Evolutionary conservation across 176 grass and related monocot genomes (phyloP).

Genomic region (Lolium rigidum): DNA sequence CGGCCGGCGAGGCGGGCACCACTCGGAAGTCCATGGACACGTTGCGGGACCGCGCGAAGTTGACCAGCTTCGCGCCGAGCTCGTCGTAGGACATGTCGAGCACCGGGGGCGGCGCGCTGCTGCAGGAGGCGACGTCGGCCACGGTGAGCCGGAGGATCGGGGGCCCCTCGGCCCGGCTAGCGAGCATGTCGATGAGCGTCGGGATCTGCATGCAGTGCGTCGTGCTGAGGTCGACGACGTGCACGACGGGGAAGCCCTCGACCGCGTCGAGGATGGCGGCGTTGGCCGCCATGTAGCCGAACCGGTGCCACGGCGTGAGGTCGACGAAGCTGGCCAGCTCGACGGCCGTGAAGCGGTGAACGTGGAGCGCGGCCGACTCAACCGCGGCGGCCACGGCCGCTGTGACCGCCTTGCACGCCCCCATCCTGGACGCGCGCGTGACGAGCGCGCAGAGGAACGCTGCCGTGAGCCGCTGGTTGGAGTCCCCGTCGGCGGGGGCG

Average conservation of each 20-base stretch:
- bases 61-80: conserved; percentile 72
- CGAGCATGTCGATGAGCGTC: conserved; percentile 90
- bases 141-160: conserved; percentile 82
- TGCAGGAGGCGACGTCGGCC: conserved; percentile 37
- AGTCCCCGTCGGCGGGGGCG: conserved; percentile 86
- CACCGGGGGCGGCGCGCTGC: conserved; percentile 44
- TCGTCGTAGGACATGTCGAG: conserved; percentile 91
- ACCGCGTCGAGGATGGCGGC: conserved; percentile 80
- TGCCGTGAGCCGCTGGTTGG: conserved; percentile 82
- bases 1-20: conserved; percentile 59
- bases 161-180: conserved; percentile 69
- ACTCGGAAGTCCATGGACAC: conserved; percentile 80
- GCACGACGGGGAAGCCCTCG: conserved; percentile 73
- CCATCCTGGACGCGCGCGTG: conserved; percentile 77
- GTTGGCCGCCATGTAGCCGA: conserved; percentile 88
- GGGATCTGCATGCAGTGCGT: conserved; percentile 99
- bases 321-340: conserved; percentile 92
- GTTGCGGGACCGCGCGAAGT: conserved; percentile 84
- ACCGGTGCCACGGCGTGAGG: conserved; percentile 97
- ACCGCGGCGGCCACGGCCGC: conserved; percentile 49
- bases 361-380: conserved; percentile 58
- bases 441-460: conserved; percentile 92
- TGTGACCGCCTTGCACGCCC: conserved; percentile 82
- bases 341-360: conserved; percentile 82
- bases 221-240: conserved; percentile 87